phyloP scores from a whole-genome alignment of 1,284 basidiomycete genomes.

The Apiotrichum mycotoxinovorans region DNA sequence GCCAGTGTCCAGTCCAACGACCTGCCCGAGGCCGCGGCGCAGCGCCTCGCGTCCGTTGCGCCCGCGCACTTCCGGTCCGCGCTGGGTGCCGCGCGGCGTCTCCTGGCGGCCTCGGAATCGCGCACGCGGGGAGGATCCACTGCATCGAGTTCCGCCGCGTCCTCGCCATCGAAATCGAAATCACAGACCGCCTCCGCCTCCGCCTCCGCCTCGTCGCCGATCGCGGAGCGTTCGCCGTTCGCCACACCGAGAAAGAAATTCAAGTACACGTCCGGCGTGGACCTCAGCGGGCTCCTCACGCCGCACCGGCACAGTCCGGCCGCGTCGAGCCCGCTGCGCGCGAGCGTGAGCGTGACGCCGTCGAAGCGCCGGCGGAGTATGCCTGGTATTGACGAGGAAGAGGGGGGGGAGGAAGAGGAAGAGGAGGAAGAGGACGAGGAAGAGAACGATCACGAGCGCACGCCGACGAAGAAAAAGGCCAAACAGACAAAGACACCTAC shows the following conservation, averaged over 20 bases:
- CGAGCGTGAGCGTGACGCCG: constrained; percentile 30
- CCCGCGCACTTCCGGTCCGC: constrained; percentile 39
- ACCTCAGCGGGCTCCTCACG: constrained; percentile 29
- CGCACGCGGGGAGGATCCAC: background rate
- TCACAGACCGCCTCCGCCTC: background rate
- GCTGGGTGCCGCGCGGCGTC: constrained; percentile 23
- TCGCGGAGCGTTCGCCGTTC: constrained; percentile 19
- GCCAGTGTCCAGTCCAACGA: constrained; percentile 41
- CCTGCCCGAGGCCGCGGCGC: constrained; percentile 30
- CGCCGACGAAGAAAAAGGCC: constrained; percentile 17
- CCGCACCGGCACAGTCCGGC: constrained; percentile 20
- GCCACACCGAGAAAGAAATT: constrained; percentile 38
- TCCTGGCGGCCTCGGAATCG: constrained; percentile 21
- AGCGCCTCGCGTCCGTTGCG: constrained; percentile 42
- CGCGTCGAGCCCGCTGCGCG: constrained; percentile 25
- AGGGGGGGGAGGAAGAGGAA: constrained; percentile 13
- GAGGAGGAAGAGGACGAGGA: constrained; percentile 10
- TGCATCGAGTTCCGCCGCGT: background rate
- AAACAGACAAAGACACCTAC: constrained; percentile 25
- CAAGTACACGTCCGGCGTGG: constrained; percentile 31
- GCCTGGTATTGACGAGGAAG: background rate
- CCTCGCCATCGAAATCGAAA: constrained; percentile 1
- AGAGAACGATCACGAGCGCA: constrained; percentile 14
- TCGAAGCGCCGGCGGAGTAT: constrained; percentile 4
- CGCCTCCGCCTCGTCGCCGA: background rate